A percentile compares a stretch with the other conserved stretches of the same genome.
These are phyloP conservation scores for Trichoderma sp. DNA, from an alignment of 2,329 filamentous ascomycete genomes.

Conservation along the genomic window DNA sequence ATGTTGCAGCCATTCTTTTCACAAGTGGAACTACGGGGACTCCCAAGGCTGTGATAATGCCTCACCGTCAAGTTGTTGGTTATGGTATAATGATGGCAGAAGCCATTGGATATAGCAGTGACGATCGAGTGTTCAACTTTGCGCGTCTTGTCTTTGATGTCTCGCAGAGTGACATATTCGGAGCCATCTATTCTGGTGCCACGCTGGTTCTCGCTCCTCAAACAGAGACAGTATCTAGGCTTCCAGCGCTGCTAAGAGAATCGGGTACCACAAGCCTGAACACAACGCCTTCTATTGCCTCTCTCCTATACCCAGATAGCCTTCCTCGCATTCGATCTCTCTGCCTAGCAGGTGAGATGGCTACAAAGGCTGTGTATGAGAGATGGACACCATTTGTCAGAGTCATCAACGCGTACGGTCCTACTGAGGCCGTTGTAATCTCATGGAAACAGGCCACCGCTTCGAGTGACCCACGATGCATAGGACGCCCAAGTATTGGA, in stretches of 20 bases:
- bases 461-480: neutral
- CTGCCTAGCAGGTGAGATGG: neutral
- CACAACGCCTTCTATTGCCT: neutral
- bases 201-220: neutral
- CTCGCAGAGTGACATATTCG: neutral
- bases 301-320: neutral
- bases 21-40: neutral
- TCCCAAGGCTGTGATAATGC: neutral
- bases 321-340: neutral
- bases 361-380: neutral
- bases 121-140: neutral
- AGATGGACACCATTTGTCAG: neutral
- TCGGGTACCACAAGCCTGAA: neutral
- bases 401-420: neutral
- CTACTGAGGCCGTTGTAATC: neutral
- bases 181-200: neutral
- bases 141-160: neutral
- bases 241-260: neutral
- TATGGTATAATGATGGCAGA: neutral
- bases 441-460: neutral
- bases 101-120: neutral
- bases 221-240: neutral
- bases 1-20: neutral
- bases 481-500: neutral
- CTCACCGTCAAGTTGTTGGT: neutral